Percentiles rank a stretch among this genome's conserved stretches.
Evolutionary conservation across 805 yeast genomes (phyloP).

Genomic region (Hanseniaspora meyeri): DNA sequence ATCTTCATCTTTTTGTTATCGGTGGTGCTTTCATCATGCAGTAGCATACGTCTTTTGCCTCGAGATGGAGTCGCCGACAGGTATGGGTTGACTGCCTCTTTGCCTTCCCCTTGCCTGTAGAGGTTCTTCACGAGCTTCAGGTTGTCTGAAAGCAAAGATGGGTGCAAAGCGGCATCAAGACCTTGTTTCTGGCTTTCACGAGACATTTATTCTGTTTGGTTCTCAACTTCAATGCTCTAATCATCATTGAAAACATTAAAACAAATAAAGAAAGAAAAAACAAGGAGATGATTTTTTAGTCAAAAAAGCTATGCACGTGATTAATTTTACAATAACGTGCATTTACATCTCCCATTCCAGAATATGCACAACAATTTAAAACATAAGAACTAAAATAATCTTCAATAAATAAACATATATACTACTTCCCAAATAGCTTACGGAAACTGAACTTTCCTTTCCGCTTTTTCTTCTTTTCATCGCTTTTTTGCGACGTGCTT

Average conservation of each 20-base stretch:
- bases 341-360: too few species aligned
- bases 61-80: conserved; percentile 14
- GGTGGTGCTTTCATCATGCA: conserved; percentile 13
- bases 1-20: conserved; percentile 31
- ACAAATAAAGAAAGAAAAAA: neutral
- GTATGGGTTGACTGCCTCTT: conserved; percentile 24
- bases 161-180: conserved; percentile 24
- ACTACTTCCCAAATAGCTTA: neutral
- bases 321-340: too few species aligned
- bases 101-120: conserved; percentile 9
- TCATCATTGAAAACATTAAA: neutral
- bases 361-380: too few species aligned
- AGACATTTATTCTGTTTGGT: neutral
- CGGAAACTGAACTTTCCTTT: neutral
- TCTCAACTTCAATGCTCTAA: neutral
- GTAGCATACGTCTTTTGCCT: conserved; percentile 18
- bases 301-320: too few species aligned
- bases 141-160: conserved; percentile 23
- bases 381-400: neutral
- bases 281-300: neutral
- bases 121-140: conserved; percentile 22
- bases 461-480: neutral
- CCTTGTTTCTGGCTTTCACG: conserved; percentile 16
- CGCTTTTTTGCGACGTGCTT: neutral
- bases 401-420: neutral